Percentiles rank a stretch among this genome's conserved stretches.
Evolutionary conservation across 2,329 filamentous ascomycete species (phyloP).

Genomic region (Lasiodiplodia sp.): DNA sequence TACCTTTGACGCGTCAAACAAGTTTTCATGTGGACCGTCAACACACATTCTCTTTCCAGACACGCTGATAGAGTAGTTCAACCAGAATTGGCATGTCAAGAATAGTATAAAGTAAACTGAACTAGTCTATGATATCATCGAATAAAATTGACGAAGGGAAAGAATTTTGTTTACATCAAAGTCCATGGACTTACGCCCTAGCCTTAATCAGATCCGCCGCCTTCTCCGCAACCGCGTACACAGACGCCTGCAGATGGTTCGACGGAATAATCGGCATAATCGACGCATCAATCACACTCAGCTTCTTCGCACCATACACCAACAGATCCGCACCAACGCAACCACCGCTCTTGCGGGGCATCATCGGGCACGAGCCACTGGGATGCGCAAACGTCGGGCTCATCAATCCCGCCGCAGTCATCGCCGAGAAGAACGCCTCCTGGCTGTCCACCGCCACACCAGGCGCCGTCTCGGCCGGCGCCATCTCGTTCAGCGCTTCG

Average conservation of each 20-base stretch:
- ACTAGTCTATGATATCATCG: no score
- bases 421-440: slow-evolving; percentile 28
- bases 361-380: slow-evolving; percentile 18
- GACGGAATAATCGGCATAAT: slow-evolving; percentile 30
- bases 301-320: slow-evolving; percentile 39
- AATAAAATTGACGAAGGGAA: no score
- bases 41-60: no score
- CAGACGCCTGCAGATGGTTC: slow-evolving; percentile 12
- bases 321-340: slow-evolving; percentile 40
- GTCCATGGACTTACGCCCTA: neutral
- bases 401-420: slow-evolving; percentile 35
- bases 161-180: no score
- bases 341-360: slow-evolving; percentile 35
- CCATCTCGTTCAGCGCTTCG: slow-evolving; percentile 37
- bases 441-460: neutral
- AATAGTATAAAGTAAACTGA: no score
- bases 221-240: slow-evolving; percentile 31
- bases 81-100: no score
- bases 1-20: no score
- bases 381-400: slow-evolving; percentile 37
- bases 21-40: no score
- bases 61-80: no score
- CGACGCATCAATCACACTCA: slow-evolving; percentile 32
- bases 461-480: slow-evolving; percentile 35
- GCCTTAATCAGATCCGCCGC: slow-evolving; percentile 43